Evolutionary conservation across 1,284 basidiomycete species (phyloP).

Genomic region (Apiotrichum gracile): DNA sequence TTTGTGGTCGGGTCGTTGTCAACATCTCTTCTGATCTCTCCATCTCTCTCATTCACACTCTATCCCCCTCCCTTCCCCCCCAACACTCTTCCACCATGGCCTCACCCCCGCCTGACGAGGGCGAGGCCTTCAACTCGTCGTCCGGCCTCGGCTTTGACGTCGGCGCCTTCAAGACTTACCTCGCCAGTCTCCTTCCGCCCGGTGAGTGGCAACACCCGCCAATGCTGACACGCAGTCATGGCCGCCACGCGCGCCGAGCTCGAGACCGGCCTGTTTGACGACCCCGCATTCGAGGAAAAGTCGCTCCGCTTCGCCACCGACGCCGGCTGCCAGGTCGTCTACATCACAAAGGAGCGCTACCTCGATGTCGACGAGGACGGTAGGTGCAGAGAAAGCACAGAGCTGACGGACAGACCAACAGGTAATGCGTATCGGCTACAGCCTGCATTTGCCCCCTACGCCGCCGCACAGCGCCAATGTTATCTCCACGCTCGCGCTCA

Average conservation of each 20-base stretch:
- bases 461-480: conserved; percentile 63
- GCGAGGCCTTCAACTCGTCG: conserved; percentile 16
- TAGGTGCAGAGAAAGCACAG: conserved; percentile 8
- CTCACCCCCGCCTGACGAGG: conserved; percentile 26
- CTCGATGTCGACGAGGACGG: conserved; percentile 37
- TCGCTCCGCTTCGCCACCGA: conserved; percentile 40
- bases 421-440: conserved; percentile 30
- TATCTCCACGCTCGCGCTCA: conserved; percentile 82
- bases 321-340: conserved; percentile 42
- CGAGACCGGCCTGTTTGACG: conserved; percentile 38
- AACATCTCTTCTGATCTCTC: not conserved
- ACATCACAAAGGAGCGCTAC: conserved; percentile 39
- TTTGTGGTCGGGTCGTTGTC: too few relatives aligned
- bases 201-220: conserved; percentile 17
- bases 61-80: not conserved
- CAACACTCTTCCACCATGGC: conserved; percentile 9
- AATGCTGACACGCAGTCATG: conserved; percentile 34
- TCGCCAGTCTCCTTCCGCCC: conserved; percentile 34
- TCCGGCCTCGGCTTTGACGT: conserved; percentile 37
- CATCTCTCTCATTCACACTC: not conserved
- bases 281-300: conserved; percentile 44
- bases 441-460: conserved; percentile 44
- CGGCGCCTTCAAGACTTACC: conserved; percentile 36
- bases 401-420: conserved; percentile 19
- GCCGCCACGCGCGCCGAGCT: conserved; percentile 37